Evolutionary conservation across 768 basidiomycete species (phyloP).

Genomic region (Xerocomellus chrysenteron): DNA sequence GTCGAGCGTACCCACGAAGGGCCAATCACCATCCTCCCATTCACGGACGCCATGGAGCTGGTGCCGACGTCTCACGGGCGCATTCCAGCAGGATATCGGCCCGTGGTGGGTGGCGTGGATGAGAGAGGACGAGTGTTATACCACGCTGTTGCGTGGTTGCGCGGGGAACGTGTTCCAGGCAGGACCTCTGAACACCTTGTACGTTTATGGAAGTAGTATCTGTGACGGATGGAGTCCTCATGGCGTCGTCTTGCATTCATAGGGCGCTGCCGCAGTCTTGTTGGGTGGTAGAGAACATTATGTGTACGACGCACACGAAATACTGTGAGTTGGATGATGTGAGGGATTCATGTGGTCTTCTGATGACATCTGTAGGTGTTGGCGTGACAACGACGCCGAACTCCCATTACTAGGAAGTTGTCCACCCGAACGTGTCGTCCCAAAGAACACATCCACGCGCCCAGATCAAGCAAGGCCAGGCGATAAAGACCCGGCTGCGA

Average conservation of each 20-base stretch:
- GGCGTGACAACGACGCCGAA: not conserved
- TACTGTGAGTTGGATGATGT: not conserved
- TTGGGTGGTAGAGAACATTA: not conserved
- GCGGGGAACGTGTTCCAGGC: not conserved
- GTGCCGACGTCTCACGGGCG: not conserved
- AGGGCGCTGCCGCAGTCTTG: not conserved
- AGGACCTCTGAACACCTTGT: slow-evolving; percentile 6
- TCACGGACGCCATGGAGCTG: slow-evolving; percentile 4
- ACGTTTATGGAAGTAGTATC: not conserved
- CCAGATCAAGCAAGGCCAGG: not conserved
- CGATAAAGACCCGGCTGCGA: not conserved
- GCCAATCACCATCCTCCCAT: slow-evolving; percentile 3
- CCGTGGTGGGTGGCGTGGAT: slow-evolving; percentile 2
- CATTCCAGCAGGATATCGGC: not conserved
- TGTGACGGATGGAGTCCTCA: not conserved
- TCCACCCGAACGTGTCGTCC: not conserved
- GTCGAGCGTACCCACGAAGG: not conserved
- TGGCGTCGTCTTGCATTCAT: not conserved
- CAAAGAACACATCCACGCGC: no score
- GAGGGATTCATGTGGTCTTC: not conserved
- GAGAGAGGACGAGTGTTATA: not conserved
- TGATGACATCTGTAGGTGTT: not conserved
- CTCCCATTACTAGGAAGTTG: not conserved
- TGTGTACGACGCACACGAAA: not conserved
- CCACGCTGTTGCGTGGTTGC: not conserved